Evolutionary conservation across 148 eudicot genomes (phyloP).

Genomic region (Mesembryanthemum crystallinum): DNA sequence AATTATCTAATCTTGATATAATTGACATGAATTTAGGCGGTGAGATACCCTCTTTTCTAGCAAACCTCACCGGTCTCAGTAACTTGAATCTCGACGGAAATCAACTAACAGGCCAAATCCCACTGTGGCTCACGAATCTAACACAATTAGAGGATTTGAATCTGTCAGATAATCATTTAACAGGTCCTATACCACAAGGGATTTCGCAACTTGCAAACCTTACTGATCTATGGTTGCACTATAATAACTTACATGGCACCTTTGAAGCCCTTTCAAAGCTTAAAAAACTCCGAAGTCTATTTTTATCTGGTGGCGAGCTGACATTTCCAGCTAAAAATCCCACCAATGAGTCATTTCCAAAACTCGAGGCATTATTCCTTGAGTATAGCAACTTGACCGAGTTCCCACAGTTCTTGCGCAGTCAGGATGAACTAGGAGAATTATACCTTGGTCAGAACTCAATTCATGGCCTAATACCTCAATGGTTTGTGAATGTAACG

Average conservation of each 20-base stretch:
- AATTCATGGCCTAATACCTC: neutral
- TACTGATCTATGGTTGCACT: neutral
- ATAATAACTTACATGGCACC: neutral
- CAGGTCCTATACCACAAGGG: slow-evolving; percentile 23
- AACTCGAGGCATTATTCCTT: neutral
- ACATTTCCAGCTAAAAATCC: neutral
- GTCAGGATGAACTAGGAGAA: slow-evolving; percentile 2
- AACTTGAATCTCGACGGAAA: slow-evolving; percentile 2
- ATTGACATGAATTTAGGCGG: neutral
- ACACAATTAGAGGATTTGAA: slow-evolving; percentile 10
- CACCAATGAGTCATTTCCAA: slow-evolving; percentile 14
- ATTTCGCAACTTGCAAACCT: slow-evolving; percentile 17
- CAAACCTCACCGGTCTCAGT: slow-evolving; percentile 11
- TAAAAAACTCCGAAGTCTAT: neutral
- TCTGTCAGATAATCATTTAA: slow-evolving; percentile 7
- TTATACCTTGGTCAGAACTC: no score
- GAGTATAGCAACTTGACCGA: slow-evolving; percentile 19
- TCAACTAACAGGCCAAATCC: slow-evolving; percentile 13
- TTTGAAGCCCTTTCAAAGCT: slow-evolving; percentile 10
- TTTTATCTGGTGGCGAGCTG: slow-evolving; percentile 7
- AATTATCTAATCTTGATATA: neutral
- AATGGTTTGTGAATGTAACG: slow-evolving; percentile 33
- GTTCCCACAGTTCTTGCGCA: slow-evolving; percentile 18
- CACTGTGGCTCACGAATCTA: slow-evolving; percentile 15
- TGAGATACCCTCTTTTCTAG: neutral